phyloP scores from a whole-genome alignment of 768 basidiomycete genomes.

The Glaciozyma martinii region DNA sequence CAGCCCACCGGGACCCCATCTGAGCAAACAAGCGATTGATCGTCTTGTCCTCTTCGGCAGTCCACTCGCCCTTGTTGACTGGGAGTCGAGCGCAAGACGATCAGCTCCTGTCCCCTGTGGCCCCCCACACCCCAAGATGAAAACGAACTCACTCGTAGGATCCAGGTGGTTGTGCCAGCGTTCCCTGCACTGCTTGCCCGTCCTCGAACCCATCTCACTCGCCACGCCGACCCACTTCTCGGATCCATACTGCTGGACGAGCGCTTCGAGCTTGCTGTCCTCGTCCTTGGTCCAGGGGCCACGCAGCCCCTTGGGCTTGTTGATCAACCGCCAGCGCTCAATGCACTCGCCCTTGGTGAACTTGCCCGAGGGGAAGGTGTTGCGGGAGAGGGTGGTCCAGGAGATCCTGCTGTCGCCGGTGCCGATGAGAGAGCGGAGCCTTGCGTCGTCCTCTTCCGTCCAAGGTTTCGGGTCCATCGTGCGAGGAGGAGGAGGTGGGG shows the following conservation, averaged over 20 bases:
- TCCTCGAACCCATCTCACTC: constrained; percentile 24
- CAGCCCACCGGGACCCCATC: constrained; percentile 33
- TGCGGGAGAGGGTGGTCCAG: constrained; percentile 17
- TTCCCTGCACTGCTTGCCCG: constrained; percentile 36
- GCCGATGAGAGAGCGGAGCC: constrained; percentile 9
- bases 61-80: constrained; percentile 35
- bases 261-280: constrained; percentile 17
- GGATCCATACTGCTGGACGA: constrained; percentile 25
- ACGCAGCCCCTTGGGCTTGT: constrained; percentile 22
- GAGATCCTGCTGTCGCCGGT: constrained; percentile 13
- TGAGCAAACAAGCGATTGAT: constrained; percentile 26
- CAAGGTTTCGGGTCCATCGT: background rate
- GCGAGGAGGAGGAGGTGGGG: background rate
- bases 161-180: constrained; percentile 36
- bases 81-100: background rate
- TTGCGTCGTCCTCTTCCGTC: constrained; percentile 9
- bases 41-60: constrained; percentile 29
- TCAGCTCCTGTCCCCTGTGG: background rate
- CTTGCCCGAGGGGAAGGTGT: constrained; percentile 29
- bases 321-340: constrained; percentile 26
- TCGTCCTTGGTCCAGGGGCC: constrained; percentile 32
- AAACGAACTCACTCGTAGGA: constrained; percentile 27
- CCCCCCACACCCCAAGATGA: background rate
- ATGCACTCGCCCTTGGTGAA: constrained; percentile 20
- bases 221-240: constrained; percentile 36